Evolutionary conservation across 2,329 filamentous ascomycete genomes (phyloP), one percentile per base, ranked within the genome.

Genomic region (Dryadomyces quercus-mongolicae): DNA sequence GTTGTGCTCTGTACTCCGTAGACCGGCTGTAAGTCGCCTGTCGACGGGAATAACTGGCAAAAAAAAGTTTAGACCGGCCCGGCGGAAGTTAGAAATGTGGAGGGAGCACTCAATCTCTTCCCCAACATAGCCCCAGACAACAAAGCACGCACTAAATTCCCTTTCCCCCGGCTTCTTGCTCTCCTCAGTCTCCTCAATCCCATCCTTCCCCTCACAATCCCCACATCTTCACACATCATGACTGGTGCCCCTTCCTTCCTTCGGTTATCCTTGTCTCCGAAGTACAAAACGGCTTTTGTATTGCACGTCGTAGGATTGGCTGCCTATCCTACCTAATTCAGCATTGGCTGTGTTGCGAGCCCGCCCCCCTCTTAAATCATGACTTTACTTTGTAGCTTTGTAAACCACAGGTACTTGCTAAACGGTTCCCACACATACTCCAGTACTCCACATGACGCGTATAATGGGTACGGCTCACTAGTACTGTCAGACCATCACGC

Each of bases 231-330:
- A 18, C 25, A 22, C 13, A n/a, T 25, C 9, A 34, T 46, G 44
- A 21, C 20, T 15, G 13, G 43, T 21, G 18, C 15, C 36, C 13
- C 31, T 38, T 21, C 7, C 7, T 21, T 45, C 15, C 9, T n/a
- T 53, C 34, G 42, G 22, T 20, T 44, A 54, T 56, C 53, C 57
- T 55, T 55, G 53, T 58, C 45, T 56, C 55, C 57, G 53, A 55
- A 45, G 36, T 42, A 22, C 47, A 12, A n/a, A 9, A 34, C 22
- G 46, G 44, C 10, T 13, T 46, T 20, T 21, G 46, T n/a, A 9
- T 40, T 16, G 15, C 15, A 12, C 36, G 36, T 40, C 36, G 36
- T 40, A 40, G 36, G 36, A 40, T 40, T 40, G 36, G 36, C 15
- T 4, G 36, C 15, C 15, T 40, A 40, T 40, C 36, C 36, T 40